A percentile compares a stretch with the other conserved stretches of the same genome.
These are phyloP conservation scores for Passalora sequoiae DNA, from an alignment of 2,329 filamentous ascomycete species.

Conservation along the genomic window DNA sequence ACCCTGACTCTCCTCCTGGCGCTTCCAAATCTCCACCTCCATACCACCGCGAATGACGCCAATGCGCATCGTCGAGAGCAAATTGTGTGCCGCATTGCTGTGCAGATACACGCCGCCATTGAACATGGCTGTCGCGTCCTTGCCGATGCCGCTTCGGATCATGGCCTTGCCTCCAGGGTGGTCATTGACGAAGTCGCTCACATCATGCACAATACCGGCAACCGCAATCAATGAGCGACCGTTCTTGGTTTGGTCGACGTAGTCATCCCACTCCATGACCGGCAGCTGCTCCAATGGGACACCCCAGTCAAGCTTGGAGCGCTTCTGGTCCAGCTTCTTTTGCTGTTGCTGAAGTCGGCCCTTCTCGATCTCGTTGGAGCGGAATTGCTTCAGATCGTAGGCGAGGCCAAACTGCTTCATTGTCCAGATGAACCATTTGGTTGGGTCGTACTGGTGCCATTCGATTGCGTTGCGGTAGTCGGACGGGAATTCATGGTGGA, in stretches of 20 bases:
- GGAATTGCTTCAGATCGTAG: slow-evolving; percentile 86
- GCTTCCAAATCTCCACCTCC: slow-evolving; percentile 92
- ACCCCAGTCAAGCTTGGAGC: slow-evolving; percentile 77
- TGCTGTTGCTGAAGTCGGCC: slow-evolving; percentile 81
- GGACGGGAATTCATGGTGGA: slow-evolving; percentile 90
- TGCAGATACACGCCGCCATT: slow-evolving; percentile 88
- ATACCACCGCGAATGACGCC: slow-evolving; percentile 81
- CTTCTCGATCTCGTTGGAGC: slow-evolving; percentile 87
- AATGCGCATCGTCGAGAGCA: slow-evolving; percentile 81
- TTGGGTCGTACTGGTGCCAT: slow-evolving; percentile 89
- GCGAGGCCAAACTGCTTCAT: slow-evolving; percentile 82
- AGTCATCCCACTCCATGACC: slow-evolving; percentile 82
- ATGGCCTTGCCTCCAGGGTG: slow-evolving; percentile 87
- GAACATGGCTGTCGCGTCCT: slow-evolving; percentile 86
- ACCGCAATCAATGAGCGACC: slow-evolving; percentile 72
- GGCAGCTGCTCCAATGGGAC: slow-evolving; percentile 78
- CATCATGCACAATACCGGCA: slow-evolving; percentile 81
- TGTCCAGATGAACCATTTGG: slow-evolving; percentile 80
- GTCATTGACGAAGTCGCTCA: slow-evolving; percentile 77
- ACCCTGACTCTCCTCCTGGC: slow-evolving; percentile 79
- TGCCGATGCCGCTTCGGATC: slow-evolving; percentile 75
- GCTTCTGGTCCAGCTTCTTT: slow-evolving; percentile 90
- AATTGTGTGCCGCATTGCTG: slow-evolving; percentile 84
- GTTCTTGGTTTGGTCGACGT: slow-evolving; percentile 69
- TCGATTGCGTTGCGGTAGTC: slow-evolving; percentile 89